Percentiles rank a stretch among this genome's conserved stretches.
Evolutionary conservation across 1,284 basidiomycete species (phyloP).

Genomic region (Rhodotorula sp.): DNA sequence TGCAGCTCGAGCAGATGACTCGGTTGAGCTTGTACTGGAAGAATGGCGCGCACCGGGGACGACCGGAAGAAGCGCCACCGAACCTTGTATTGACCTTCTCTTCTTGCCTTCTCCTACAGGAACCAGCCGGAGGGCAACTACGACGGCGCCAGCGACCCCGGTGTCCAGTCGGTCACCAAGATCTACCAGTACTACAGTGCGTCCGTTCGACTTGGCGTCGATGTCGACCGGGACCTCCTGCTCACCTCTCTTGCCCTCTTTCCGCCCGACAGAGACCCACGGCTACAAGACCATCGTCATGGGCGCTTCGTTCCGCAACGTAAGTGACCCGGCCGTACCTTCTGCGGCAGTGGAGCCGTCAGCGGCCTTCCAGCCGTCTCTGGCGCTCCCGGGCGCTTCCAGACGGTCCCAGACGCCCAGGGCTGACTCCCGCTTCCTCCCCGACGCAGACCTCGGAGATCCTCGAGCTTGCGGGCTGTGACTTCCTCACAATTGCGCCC

Average conservation of each 20-base stretch:
- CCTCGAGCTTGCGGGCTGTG: conserved; percentile 89
- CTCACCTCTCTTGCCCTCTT: background rate
- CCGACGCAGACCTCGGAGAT: conserved; percentile 78
- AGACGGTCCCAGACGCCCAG: background rate
- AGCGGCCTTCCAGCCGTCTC: no score
- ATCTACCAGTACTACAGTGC: conserved; percentile 23
- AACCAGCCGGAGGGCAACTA: conserved; percentile 74
- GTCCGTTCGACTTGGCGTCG: background rate
- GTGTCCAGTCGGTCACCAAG: conserved; percentile 90
- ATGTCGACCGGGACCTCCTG: no score
- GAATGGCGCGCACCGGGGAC: no score
- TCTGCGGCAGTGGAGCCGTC: no score
- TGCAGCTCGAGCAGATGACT: no score
- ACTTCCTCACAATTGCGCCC: conserved; percentile 95
- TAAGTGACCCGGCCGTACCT: background rate
- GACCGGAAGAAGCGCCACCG: no score
- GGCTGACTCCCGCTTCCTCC: background rate
- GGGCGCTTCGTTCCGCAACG: conserved; percentile 2
- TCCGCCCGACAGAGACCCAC: conserved; percentile 53
- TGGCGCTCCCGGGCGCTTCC: no score
- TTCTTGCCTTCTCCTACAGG: no score
- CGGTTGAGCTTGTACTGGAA: no score
- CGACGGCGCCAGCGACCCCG: conserved; percentile 89
- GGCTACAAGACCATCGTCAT: conserved; percentile 76
- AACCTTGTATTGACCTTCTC: no score